Evolutionary conservation across 2,329 filamentous ascomycete species (phyloP).

Genomic region (Penicillium janthinellum): DNA sequence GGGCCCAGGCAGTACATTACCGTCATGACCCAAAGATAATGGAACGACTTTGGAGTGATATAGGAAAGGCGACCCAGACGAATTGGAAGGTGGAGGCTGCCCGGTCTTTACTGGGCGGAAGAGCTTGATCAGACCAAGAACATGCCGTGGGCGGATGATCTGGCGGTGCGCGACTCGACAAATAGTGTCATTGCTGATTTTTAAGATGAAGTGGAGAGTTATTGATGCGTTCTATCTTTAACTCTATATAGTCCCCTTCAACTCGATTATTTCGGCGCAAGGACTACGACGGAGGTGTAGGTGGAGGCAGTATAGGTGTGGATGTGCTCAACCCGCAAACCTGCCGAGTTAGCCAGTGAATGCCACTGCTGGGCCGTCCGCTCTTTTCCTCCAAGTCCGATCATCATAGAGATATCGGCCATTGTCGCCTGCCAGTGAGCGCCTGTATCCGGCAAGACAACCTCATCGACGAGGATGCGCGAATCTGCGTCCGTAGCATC

Average conservation of each 20-base stretch:
- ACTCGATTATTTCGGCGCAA: constrained; percentile 11
- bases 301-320: constrained; percentile 21
- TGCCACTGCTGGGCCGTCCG: constrained; percentile 20
- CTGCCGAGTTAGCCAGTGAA: constrained; percentile 13
- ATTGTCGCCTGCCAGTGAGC: constrained; percentile 21
- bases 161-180: constrained; percentile 4
- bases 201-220: neutral
- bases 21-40: constrained; percentile 23
- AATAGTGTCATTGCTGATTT: neutral
- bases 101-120: constrained; percentile 9
- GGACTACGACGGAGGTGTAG: constrained; percentile 20
- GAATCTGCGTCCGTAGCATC: constrained; percentile 31
- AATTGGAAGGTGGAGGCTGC: constrained; percentile 19
- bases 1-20: constrained; percentile 7
- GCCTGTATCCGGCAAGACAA: constrained; percentile 41
- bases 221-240: neutral
- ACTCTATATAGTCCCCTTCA: neutral
- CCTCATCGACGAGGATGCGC: constrained; percentile 48
- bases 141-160: neutral
- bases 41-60: constrained; percentile 18
- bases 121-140: neutral
- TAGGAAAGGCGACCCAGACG: constrained; percentile 13
- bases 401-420: constrained; percentile 27
- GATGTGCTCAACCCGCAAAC: constrained; percentile 20
- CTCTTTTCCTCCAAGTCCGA: constrained; percentile 19